Base-by-base conservation (phyloP, 257 asterid genomes). In the Solanum ossicruentum region DNA sequence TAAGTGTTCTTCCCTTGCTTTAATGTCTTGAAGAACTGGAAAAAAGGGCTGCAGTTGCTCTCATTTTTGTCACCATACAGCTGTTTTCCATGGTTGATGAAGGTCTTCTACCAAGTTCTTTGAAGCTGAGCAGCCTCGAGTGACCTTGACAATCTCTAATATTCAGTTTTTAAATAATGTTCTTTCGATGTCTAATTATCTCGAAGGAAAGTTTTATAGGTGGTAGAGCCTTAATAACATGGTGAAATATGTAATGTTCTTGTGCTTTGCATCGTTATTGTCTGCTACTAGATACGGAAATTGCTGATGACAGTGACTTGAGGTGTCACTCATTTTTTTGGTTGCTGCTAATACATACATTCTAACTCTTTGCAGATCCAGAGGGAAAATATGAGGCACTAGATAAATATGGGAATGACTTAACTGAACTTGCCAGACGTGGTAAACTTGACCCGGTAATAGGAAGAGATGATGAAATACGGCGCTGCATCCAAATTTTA, bases 361-460 rank as follows among this genome's bases (percentile, higher is more conserved):
- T 8, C 36, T 10, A 4, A 69, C 57, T 49, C 45, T 81, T 41
- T 87, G 47, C 84, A 94, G 99, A 91, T 78, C 98, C 99, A 18
- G 99, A 96, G 89, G 96, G 95, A 69, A 95, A 93, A 90, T 96
- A 93, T 41, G 95, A 96, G 91, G 97, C 97, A 69, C 97, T 96
- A 61, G 99, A 96, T 65, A 94, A 95, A 86, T 96, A 91, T 91
- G 99, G 99, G 75, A 96, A 86, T 89, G 99, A 96, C 91, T 90
- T 96, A 84, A 96, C 99, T 82, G 98, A 96, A 89, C 94, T 96
- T 87, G 98, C 99, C 56, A 91, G 96, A 73, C 97, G 98, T 65
- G 99, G 99, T 70, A 96, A 96, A 85, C 97, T 96, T 60, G 99
- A 96, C 85, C 99, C 99, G 32, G 99, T 96, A 87, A 94, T 94